Conservation (phyloP, 805 yeast species). For the Sugiyamaella smithiae region DNA sequence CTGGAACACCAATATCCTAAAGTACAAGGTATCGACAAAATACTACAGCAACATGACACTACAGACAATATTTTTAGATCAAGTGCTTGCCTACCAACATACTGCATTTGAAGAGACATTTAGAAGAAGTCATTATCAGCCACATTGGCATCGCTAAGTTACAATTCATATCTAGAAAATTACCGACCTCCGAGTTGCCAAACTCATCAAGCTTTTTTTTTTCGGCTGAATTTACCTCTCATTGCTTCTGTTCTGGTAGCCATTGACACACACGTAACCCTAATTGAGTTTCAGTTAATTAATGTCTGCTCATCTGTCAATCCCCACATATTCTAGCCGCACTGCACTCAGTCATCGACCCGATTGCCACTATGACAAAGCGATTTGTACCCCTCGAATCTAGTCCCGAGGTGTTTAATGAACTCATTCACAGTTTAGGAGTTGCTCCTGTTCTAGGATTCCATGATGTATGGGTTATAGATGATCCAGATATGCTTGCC, state of each 20-base stretch:
- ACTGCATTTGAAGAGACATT: too few species aligned
- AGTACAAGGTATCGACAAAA: slow-evolving; percentile 13
- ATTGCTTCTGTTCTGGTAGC: too few species aligned
- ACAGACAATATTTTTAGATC: slow-evolving; percentile 8
- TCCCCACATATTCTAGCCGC: too few species aligned
- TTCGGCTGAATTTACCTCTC: too few species aligned
- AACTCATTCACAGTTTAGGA: slow-evolving; percentile 67
- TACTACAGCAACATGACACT: slow-evolving; percentile 14
- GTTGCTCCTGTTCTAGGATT: slow-evolving; percentile 57
- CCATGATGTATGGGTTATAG: slow-evolving; percentile 79
- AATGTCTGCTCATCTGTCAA: too few species aligned
- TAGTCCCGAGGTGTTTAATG: slow-evolving; percentile 78
- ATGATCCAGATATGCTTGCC: slow-evolving; percentile 75
- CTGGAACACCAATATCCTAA: slow-evolving; percentile 18
- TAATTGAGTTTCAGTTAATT: too few species aligned
- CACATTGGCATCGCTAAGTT: too few species aligned
- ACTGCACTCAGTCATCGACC: not conserved
- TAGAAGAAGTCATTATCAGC: too few species aligned
- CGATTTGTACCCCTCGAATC: slow-evolving; percentile 79
- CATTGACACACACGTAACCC: too few species aligned
- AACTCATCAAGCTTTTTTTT: too few species aligned
- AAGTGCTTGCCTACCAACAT: not conserved
- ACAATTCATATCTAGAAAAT: too few species aligned
- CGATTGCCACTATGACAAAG: slow-evolving; percentile 15
- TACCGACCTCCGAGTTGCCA: too few species aligned